Evolutionary conservation across 2,329 filamentous ascomycete species (phyloP), one percentile per base, ranked within the genome.

Genomic region (Beauveria brongniartii): DNA sequence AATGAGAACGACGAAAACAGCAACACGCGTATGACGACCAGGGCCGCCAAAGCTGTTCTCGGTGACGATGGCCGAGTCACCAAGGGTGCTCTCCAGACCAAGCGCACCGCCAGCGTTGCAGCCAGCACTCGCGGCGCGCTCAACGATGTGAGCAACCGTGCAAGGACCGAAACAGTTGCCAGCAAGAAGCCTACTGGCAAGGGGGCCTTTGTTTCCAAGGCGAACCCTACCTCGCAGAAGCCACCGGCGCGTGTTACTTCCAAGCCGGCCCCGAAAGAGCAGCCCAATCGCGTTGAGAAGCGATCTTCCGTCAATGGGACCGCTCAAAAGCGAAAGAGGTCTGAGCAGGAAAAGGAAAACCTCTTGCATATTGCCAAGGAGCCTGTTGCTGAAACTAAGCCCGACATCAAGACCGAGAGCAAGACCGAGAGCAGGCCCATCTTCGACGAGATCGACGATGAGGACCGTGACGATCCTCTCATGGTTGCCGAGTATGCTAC

Each of bases 401-500:
- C 62, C 40, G 72, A 74, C 1, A 46, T 12, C 7, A 40, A 54
- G 16, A 8, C 73, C 28, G 74, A 76, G 53, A 68, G 68, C 9
- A 69, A 54, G 18, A 9, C 73, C 28, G 74, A 76, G 53, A 68
- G 69, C 9, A 69, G 74, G 58, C 62, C 63, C 40, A 71, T 73
- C 20, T 80, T 84, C 68, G 81, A 94, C 68, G 57, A 54, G 1
- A 81, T 97, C 34, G 94, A 97, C 71, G 81, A 80, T 55, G 94
- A 97, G 73, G 94, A 99, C 69, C 73, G 89, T 55, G 91, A 96
- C 67, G 94, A 99, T 71, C 95, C 95, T 28, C 82, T 97, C 68
- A 97, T 99, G 94, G 94, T 95, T 65, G 91, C 94, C 56, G 94
- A 97, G 74, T 99, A 99, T 70, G 92, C 96, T 55, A 88, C 88